These are phyloP conservation scores for Gaeumannomyces tritici DNA, from an alignment of 2,329 filamentous ascomycete species.

Conservation along the genomic window DNA sequence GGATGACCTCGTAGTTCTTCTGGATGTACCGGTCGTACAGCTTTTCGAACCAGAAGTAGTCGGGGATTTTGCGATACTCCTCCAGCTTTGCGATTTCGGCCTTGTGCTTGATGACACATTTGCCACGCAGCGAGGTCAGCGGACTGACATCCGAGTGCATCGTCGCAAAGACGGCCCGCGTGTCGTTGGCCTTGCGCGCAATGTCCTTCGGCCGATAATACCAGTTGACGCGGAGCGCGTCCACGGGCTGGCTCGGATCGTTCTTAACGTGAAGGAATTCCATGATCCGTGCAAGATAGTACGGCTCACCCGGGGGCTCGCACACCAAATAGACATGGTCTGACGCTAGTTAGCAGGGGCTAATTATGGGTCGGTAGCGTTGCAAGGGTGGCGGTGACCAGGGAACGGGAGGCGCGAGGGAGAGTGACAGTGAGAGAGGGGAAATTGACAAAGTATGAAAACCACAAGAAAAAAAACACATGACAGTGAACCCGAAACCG, in stretches of 20 bases:
- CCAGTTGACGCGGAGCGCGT: slow-evolving; percentile 92
- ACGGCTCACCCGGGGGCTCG: slow-evolving; percentile 94
- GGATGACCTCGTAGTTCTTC: slow-evolving; percentile 94
- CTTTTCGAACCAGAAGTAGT: slow-evolving; percentile 95
- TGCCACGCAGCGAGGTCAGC: slow-evolving; percentile 82
- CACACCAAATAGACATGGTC: slow-evolving; percentile 90
- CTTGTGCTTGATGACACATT: slow-evolving; percentile 83
- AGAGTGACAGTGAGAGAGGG: neutral
- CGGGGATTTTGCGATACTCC: slow-evolving; percentile 71
- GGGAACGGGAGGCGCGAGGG: slow-evolving; percentile 1
- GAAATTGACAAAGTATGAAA: neutral
- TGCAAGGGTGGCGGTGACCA: neutral
- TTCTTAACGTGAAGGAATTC: slow-evolving; percentile 85
- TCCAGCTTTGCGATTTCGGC: slow-evolving; percentile 75
- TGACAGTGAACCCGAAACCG: no score
- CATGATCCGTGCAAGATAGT: slow-evolving; percentile 97
- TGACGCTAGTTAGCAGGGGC: slow-evolving; percentile 17
- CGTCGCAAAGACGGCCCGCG: slow-evolving; percentile 82
- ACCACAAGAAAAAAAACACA: neutral
- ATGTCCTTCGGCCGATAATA: slow-evolving; percentile 96
- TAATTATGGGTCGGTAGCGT: neutral
- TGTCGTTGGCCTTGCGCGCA: slow-evolving; percentile 83
- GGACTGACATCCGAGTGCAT: slow-evolving; percentile 98
- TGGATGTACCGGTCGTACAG: slow-evolving; percentile 98
- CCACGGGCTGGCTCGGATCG: slow-evolving; percentile 62